These are phyloP conservation scores for Boletellus ananiceps DNA, from an alignment of 768 basidiomycete species.

Conservation along the genomic window DNA sequence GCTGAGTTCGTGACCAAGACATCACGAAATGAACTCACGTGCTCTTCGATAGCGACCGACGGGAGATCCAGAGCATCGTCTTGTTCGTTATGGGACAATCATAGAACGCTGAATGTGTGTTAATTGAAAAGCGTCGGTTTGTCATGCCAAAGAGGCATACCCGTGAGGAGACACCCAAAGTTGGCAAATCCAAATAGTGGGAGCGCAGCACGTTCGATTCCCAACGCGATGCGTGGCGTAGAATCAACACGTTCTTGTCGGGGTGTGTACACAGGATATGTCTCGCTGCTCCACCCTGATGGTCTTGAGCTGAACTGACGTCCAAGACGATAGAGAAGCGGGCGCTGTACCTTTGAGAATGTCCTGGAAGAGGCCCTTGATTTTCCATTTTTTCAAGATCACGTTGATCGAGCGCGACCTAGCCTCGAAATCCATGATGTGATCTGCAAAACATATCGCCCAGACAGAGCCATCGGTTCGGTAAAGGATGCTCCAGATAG, in stretches of 20 bases:
- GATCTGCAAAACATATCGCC: conserved; percentile 21
- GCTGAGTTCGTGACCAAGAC: neutral
- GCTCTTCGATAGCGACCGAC: conserved; percentile 37
- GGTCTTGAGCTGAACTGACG: neutral
- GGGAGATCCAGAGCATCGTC: conserved; percentile 38
- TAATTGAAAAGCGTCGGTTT: too few species aligned
- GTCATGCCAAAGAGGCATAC: conserved; percentile 14
- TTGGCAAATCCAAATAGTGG: conserved; percentile 43
- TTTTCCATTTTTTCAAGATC: conserved; percentile 16
- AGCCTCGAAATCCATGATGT: conserved; percentile 9
- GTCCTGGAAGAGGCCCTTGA: conserved; percentile 15
- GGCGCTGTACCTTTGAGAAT: conserved; percentile 16
- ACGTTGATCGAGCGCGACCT: conserved; percentile 12
- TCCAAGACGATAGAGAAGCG: neutral
- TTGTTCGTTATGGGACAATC: conserved; percentile 27
- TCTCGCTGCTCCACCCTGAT: conserved; percentile 24
- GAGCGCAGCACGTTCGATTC: conserved; percentile 42
- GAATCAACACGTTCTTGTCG: conserved; percentile 4
- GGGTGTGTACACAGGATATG: conserved; percentile 23
- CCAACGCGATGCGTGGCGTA: conserved; percentile 27
- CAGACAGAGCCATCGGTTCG: conserved; percentile 12
- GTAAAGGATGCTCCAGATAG: conserved; percentile 18
- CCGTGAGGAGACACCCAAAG: conserved; percentile 42
- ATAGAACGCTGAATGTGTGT: conserved; percentile 29
- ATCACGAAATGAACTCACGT: conserved; percentile 29